phyloP scores from a whole-genome alignment of 257 asterid genomes.

The Nicotiana benthamiana region DNA sequence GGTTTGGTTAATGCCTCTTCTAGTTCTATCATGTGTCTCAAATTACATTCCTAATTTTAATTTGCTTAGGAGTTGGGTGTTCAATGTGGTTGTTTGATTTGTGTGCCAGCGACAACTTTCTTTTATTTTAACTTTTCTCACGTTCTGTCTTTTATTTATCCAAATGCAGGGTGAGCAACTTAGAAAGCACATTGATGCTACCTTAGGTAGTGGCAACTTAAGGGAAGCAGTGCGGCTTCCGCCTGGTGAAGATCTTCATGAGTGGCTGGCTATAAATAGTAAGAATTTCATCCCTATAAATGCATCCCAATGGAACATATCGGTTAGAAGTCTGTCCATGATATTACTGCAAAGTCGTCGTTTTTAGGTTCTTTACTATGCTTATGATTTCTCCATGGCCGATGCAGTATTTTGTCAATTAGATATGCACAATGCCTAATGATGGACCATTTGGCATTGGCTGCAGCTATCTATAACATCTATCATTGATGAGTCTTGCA shows the following conservation, averaged over 20 bases:
- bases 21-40: neutral
- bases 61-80: neutral
- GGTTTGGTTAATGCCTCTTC: conserved; percentile 28
- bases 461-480: neutral
- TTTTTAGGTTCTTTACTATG: neutral
- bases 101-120: no score
- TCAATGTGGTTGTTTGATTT: no score
- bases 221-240: conserved; percentile 90
- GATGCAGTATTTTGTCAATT: no score
- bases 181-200: conserved; percentile 78
- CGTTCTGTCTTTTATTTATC: neutral
- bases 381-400: neutral
- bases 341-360: neutral
- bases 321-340: neutral
- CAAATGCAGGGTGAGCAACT: conserved; percentile 71
- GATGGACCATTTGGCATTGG: neutral
- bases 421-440: neutral
- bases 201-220: conserved; percentile 84
- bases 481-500: neutral
- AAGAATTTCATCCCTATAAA: conserved; percentile 11
- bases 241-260: conserved; percentile 81
- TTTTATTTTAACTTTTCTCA: neutral
- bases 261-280: conserved; percentile 95
- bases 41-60: neutral
- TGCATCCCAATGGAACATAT: neutral